These are phyloP conservation scores for Fusarium sp. DNA, from an alignment of 2,329 filamentous ascomycete genomes.

Conservation along the genomic window DNA sequence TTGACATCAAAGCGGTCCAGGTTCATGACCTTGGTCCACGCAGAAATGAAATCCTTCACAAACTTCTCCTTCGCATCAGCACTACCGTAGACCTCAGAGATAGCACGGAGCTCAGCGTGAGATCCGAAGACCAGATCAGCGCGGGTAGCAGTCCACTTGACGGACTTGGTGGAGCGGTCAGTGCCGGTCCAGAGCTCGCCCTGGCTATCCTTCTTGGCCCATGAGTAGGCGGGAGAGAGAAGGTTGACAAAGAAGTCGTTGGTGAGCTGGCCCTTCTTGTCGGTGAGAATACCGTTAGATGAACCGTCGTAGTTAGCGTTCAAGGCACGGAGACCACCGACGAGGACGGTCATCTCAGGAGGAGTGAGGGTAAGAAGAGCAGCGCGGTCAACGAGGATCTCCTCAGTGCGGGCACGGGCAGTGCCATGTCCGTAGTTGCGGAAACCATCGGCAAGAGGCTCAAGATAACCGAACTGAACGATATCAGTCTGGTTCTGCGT, in stretches of 20 bases:
- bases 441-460: slow-evolving; percentile 79
- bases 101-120: slow-evolving; percentile 76
- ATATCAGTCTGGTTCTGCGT: slow-evolving; percentile 76
- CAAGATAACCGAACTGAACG: slow-evolving; percentile 68
- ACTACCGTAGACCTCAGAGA: slow-evolving; percentile 74
- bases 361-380: slow-evolving; percentile 74
- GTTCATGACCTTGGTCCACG: slow-evolving; percentile 80
- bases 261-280: slow-evolving; percentile 71
- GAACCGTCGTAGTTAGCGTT: slow-evolving; percentile 77
- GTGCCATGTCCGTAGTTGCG: slow-evolving; percentile 77
- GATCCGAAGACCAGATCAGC: slow-evolving; percentile 75
- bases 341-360: slow-evolving; percentile 74
- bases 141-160: slow-evolving; percentile 75
- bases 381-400: slow-evolving; percentile 75
- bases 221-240: slow-evolving; percentile 70
- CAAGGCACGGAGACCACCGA: slow-evolving; percentile 76
- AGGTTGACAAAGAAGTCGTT: slow-evolving; percentile 87
- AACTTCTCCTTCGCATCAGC: slow-evolving; percentile 69
- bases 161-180: slow-evolving; percentile 70
- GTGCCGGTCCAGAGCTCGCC: slow-evolving; percentile 68
- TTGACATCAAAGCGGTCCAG: slow-evolving; percentile 71
- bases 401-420: slow-evolving; percentile 68
- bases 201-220: slow-evolving; percentile 57
- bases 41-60: slow-evolving; percentile 73
- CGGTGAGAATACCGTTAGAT: slow-evolving; percentile 71